These are phyloP conservation scores for Claviceps digitariae DNA, from an alignment of 2,329 filamentous ascomycete species.

Conservation along the genomic window DNA sequence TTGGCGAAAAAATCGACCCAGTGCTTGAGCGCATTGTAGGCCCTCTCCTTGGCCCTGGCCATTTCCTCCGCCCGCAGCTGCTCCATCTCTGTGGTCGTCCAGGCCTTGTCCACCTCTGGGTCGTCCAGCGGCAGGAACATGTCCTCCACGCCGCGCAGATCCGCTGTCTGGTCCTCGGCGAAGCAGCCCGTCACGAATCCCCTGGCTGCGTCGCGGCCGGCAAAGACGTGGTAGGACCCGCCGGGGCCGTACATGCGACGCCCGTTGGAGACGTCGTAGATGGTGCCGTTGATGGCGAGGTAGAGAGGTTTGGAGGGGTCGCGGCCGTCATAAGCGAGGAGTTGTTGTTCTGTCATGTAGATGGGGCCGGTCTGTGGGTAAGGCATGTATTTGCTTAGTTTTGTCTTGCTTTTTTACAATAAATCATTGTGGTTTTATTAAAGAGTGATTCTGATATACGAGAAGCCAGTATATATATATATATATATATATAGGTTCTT, in stretches of 20 bases:
- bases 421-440: too few relatives aligned
- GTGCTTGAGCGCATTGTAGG: slow-evolving; percentile 55
- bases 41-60: slow-evolving; percentile 48
- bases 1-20: slow-evolving; percentile 77
- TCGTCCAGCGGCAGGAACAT: slow-evolving; percentile 63
- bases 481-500: too few relatives aligned
- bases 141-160: slow-evolving; percentile 74
- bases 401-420: neutral
- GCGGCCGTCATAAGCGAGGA: slow-evolving; percentile 63
- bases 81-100: slow-evolving; percentile 39
- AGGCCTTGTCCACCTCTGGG: slow-evolving; percentile 45
- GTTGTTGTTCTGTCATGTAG: slow-evolving; percentile 60
- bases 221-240: slow-evolving; percentile 76
- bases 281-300: slow-evolving; percentile 75
- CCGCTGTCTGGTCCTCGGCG: slow-evolving; percentile 65
- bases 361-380: slow-evolving; percentile 43
- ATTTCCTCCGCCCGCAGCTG: slow-evolving; percentile 47
- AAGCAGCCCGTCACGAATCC: slow-evolving; percentile 93
- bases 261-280: slow-evolving; percentile 68
- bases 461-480: too few relatives aligned
- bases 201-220: slow-evolving; percentile 73
- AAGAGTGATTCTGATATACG: too few relatives aligned
- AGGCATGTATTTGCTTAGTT: neutral
- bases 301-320: slow-evolving; percentile 69
- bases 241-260: slow-evolving; percentile 65